Evolutionary conservation across 257 asterid genomes (phyloP), one percentile per base, ranked within the genome.

Genomic region (Prunella vulgaris): DNA sequence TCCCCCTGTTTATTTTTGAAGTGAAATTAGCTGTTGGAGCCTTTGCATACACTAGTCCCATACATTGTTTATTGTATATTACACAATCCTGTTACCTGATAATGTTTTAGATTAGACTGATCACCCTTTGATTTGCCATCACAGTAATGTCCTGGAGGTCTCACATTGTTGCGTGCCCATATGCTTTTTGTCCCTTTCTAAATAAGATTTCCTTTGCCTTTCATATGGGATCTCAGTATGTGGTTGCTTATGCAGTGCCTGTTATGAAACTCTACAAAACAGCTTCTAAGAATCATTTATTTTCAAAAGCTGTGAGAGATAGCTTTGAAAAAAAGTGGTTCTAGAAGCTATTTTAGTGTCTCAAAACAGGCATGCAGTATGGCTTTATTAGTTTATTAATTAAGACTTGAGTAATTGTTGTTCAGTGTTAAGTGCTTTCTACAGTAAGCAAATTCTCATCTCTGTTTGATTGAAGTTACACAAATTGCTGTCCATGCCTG

Each of bases 21-120:
- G 64, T 15, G 68, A 58, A 66, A 60, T 60, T 42, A 60, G 60
- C 68, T 30, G 37, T 27, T 35, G 12, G 12, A 7, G 46, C 76
- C 35, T 5, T 25, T 1, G 28, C 28, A 25, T 40, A n/a, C 4
- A 61, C 51, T 13, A 10, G 51, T 13, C 51, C 51, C 15, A 42
- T 12, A 72, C 61, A 5, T 10, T 33, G 40, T 33, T 33, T 33
- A 32, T 33, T 33, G 10, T 7, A 33, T 33, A 10, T 33, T 33
- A 3, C 40, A 33, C 40, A 33, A 7, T 33, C 40, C 10, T 33
- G 40, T 33, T 40, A n/a, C n/a, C n/a, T 14, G 30, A 61, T 54
- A 42, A 40, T 52, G 22, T 32, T n/a, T 21, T 71, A 7, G 13
- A 32, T 57, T 40, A 38, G 53, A n/a, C 40, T 37, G 12, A 52